A percentile compares a stretch with the other conserved stretches of the same genome.
Evolutionary conservation across 1,284 basidiomycete genomes (phyloP).

Genomic region (Paramarasmius palmivorus): DNA sequence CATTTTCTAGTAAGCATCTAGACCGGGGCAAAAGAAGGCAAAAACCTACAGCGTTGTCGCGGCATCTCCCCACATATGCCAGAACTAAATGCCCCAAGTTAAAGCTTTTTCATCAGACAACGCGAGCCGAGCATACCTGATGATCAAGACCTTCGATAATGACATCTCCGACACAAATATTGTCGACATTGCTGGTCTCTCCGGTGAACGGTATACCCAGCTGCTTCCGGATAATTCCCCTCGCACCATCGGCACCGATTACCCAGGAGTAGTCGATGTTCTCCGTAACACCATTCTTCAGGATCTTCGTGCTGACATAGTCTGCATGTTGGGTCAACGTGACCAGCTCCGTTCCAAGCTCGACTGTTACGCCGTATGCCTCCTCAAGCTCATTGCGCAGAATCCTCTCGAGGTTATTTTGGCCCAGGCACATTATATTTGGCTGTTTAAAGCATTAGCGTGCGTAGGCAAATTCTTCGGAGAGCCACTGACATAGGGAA

Average conservation of each 20-base stretch:
- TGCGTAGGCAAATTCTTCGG: background rate
- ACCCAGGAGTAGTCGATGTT: slow-evolving; percentile 24
- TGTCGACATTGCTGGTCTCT: slow-evolving; percentile 1
- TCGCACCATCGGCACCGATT: slow-evolving; percentile 38
- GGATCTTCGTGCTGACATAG: slow-evolving; percentile 19
- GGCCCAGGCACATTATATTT: slow-evolving; percentile 21
- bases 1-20: background rate
- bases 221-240: slow-evolving; percentile 6
- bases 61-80: slow-evolving; percentile 5
- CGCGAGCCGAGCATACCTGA: slow-evolving; percentile 18
- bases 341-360: slow-evolving; percentile 28
- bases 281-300: slow-evolving; percentile 11
- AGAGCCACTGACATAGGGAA: slow-evolving; percentile 1
- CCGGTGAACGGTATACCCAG: slow-evolving; percentile 3
- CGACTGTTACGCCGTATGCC: slow-evolving; percentile 24
- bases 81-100: background rate
- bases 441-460: background rate
- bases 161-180: slow-evolving; percentile 2
- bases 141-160: slow-evolving; percentile 21
- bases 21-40: too few relatives aligned
- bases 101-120: background rate
- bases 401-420: slow-evolving; percentile 27
- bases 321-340: slow-evolving; percentile 25
- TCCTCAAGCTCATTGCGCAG: slow-evolving; percentile 28
- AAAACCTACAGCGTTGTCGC: background rate